A percentile compares a stretch with the other conserved stretches of the same genome.
phyloP scores from a whole-genome alignment of 345 rosid genomes.

The Salix koriyanagi region DNA sequence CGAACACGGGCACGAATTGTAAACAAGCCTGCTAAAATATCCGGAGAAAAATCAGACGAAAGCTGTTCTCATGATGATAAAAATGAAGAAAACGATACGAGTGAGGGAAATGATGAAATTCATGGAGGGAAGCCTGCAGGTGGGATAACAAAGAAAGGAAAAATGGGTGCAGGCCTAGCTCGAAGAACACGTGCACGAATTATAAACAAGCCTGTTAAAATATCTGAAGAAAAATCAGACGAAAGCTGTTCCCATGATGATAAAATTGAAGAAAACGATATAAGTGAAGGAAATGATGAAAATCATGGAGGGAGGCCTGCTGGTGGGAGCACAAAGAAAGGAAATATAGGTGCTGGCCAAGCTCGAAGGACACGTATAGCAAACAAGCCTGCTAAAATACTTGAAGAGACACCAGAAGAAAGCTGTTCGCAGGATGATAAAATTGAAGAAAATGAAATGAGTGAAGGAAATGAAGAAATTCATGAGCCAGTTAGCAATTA shows the following conservation, averaged over 20 bases:
- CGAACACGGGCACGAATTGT: slow-evolving; percentile 44
- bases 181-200: slow-evolving; percentile 41
- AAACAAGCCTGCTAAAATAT: slow-evolving; percentile 54
- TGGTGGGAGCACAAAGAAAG: slow-evolving; percentile 37
- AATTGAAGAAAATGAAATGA: slow-evolving; percentile 13
- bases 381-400: slow-evolving; percentile 56
- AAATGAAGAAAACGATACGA: slow-evolving; percentile 12
- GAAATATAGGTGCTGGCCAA: slow-evolving; percentile 28
- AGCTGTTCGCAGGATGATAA: slow-evolving; percentile 28
- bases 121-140: slow-evolving; percentile 49
- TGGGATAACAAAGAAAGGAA: slow-evolving; percentile 39
- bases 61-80: slow-evolving; percentile 29
- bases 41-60: slow-evolving; percentile 48
- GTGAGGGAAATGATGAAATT: slow-evolving; percentile 4
- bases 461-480: slow-evolving; percentile 17
- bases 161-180: slow-evolving; percentile 21
- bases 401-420: slow-evolving; percentile 47
- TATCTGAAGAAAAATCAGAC: slow-evolving; percentile 47
- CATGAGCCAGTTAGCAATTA: neutral
- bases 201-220: slow-evolving; percentile 52
- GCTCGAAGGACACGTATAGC: slow-evolving; percentile 40
- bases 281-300: slow-evolving; percentile 10
- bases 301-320: slow-evolving; percentile 46
- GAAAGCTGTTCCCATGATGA: slow-evolving; percentile 34
- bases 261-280: slow-evolving; percentile 16